Conservation (phyloP, 2,329 filamentous ascomycete genomes). For the Fusarium virguliforme region DNA sequence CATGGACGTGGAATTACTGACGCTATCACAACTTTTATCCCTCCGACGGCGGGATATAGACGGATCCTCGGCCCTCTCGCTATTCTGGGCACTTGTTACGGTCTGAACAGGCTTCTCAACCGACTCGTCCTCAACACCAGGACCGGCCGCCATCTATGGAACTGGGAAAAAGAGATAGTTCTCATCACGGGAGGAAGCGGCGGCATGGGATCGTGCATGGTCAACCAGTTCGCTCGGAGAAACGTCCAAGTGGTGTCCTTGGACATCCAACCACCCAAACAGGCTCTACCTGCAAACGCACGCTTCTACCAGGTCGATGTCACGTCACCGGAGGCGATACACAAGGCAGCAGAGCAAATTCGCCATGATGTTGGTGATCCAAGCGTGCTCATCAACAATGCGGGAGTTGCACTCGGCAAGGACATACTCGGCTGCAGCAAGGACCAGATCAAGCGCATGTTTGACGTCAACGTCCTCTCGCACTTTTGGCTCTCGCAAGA, state of each 20-base stretch:
- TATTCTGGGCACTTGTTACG: background rate
- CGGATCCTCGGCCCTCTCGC: background rate
- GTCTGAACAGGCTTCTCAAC: background rate
- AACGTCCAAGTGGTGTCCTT: constrained; percentile 25
- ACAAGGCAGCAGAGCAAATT: constrained; percentile 19
- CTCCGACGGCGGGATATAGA: background rate
- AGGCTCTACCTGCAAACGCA: background rate
- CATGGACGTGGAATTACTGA: background rate
- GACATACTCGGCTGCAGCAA: constrained; percentile 12
- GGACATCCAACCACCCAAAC: constrained; percentile 17
- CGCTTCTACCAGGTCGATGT: constrained; percentile 32
- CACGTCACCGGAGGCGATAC: constrained; percentile 21
- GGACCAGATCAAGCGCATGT: constrained; percentile 17
- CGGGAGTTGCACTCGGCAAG: constrained; percentile 21
- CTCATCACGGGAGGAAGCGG: constrained; percentile 32
- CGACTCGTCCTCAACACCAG: background rate
- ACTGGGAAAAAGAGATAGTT: constrained; percentile 26
- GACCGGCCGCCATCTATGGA: background rate
- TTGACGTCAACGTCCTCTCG: constrained; percentile 76
- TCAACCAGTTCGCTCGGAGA: constrained; percentile 39
- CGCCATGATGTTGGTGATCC: constrained; percentile 29
- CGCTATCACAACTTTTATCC: background rate
- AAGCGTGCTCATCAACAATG: constrained; percentile 39
- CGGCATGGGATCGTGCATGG: constrained; percentile 58
- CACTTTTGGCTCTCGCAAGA: constrained; percentile 74